These are phyloP conservation scores for Xylaria sp. DNA, from an alignment of 2,329 filamentous ascomycete species.

Conservation along the genomic window DNA sequence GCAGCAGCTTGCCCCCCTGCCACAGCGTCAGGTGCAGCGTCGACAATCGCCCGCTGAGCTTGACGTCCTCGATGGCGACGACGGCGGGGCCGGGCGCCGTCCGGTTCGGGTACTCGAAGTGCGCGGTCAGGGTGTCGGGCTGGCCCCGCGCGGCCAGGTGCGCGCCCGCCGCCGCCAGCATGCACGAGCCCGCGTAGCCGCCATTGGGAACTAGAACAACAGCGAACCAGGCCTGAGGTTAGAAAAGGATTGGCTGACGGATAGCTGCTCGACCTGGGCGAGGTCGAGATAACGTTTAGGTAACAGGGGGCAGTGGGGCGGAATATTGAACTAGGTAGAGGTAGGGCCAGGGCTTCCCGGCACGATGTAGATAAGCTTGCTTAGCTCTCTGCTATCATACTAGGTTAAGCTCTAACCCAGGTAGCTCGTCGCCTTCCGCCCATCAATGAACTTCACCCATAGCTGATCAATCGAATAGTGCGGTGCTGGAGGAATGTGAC, in stretches of 20 bases:
- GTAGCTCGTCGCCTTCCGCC: too few relatives aligned
- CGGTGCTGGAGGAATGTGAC: too few relatives aligned
- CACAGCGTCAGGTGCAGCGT: conserved; percentile 30
- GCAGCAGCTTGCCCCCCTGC: conserved; percentile 19
- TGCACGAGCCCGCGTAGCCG: conserved; percentile 29
- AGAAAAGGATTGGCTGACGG: too few relatives aligned
- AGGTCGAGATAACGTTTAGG: too few relatives aligned
- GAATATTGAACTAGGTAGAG: too few relatives aligned
- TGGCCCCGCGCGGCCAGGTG: conserved; percentile 24
- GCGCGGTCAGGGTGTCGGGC: conserved; percentile 16
- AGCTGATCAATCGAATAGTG: background rate
- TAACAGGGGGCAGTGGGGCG: too few relatives aligned
- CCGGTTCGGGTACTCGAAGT: conserved; percentile 27
- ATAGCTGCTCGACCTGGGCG: too few relatives aligned
- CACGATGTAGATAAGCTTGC: too few relatives aligned
- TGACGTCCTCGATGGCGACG: conserved; percentile 31
- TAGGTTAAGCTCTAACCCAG: too few relatives aligned
- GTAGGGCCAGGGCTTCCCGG: too few relatives aligned
- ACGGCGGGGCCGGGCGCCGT: conserved; percentile 22
- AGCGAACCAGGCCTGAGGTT: background rate
- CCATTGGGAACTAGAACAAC: conserved; percentile 33
- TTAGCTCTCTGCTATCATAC: too few relatives aligned
- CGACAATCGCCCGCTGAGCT: conserved; percentile 25
- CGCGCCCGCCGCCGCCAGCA: conserved; percentile 25
- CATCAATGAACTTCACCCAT: too few relatives aligned